Base-by-base conservation (phyloP, 2,329 filamentous ascomycete species). In the Rosellinia necatrix region DNA sequence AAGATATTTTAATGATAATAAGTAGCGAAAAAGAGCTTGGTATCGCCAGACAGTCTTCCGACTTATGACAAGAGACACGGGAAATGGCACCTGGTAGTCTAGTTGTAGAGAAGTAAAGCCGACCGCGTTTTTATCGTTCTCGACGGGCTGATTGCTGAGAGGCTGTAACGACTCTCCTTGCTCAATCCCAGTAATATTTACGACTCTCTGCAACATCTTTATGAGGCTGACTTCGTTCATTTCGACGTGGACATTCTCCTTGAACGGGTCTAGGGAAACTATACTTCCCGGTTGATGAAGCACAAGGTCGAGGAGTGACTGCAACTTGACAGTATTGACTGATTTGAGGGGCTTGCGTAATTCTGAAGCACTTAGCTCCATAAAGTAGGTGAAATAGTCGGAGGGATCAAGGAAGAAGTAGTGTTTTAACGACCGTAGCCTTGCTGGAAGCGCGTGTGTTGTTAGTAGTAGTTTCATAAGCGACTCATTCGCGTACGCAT, bases 331-430 rank as follows among this genome's bases (percentile, higher is more conserved):
- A 52, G 90, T 90, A 69, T 97, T 99, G 73, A 97, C 92, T 50
- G 83, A 83, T 70, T 91, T 91, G 56, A 92, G 90, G 27, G 90
- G 88, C 71, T 97, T 97, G 67, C 91, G 89, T 56, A 99, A 81
- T 74, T 99, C 94, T 1, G 92, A 92, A 25, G 89, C 82, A 51
- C 91, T 87, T 17, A 99, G 85, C 70, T 99, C 94, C 57, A 99
- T 86, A 72, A 99, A 99, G 74, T 97, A 96, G 2, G 92, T 92
- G 74, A 99, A 97, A 77, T 96, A 99, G 72, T 99, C 94, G 29
- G 94, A 97, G 7, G 92, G 89, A 66, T 97, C 93, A 60, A 99
- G 86, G 79, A 99, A 99, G 78, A 97, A 99, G 77, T 99, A 99
- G 74, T 99, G 94, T 72, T 99, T 99, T 34, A 99, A 79, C 12